Percentiles rank a stretch among this genome's conserved stretches.
Conservation (phyloP, 1,139 yeast species). For the Geotrichum candidum region DNA sequence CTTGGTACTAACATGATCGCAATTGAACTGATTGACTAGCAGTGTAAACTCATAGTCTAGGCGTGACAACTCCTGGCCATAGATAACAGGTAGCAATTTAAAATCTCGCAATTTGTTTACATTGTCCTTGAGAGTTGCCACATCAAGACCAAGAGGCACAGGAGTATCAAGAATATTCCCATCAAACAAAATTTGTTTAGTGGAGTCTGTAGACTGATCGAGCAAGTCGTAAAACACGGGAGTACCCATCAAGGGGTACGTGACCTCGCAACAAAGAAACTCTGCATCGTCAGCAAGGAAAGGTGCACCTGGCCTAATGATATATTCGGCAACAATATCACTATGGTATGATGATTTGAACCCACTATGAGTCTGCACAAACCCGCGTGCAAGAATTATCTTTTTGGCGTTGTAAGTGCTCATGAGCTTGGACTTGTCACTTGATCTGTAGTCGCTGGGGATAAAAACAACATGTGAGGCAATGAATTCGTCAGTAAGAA, state of each 20-base stretch:
- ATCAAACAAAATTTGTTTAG: neutral
- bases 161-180: constrained; percentile 10
- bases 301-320: constrained; percentile 42
- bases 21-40: constrained; percentile 38
- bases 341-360: constrained; percentile 47
- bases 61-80: constrained; percentile 28
- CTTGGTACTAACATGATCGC: constrained; percentile 30
- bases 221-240: constrained; percentile 20
- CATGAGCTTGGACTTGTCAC: constrained; percentile 44
- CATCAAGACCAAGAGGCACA: constrained; percentile 17
- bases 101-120: constrained; percentile 11
- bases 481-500: constrained; percentile 62
- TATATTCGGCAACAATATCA: constrained; percentile 42
- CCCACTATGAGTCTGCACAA: constrained; percentile 41
- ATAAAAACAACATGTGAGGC: constrained; percentile 58
- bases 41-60: constrained; percentile 30
- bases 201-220: neutral
- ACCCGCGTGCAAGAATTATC: constrained; percentile 51
- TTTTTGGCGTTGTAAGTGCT: constrained; percentile 58
- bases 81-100: constrained; percentile 25
- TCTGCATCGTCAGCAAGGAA: constrained; percentile 45
- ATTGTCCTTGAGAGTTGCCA: constrained; percentile 22
- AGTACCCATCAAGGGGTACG: constrained; percentile 42
- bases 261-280: constrained; percentile 45
- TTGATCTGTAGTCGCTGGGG: constrained; percentile 37